Evolutionary conservation across 305 asterid genomes (phyloP), one percentile per base, ranked within the genome.

Genomic region (Fraxinus angustifolia): DNA sequence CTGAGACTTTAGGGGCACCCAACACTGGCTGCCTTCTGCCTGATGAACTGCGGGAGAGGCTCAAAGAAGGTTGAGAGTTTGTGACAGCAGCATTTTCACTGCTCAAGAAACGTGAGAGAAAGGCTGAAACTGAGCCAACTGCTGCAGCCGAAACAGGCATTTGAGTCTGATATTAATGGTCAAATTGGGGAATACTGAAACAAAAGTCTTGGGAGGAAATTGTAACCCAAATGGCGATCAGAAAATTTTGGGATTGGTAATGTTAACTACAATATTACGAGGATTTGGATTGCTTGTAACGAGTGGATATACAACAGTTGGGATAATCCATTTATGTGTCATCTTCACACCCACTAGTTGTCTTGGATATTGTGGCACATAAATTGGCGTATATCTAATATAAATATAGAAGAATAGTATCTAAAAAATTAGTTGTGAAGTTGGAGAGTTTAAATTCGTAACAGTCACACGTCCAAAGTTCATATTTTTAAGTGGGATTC

Each of bases 141-240:
- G 88, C 82, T 72, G 92, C 90, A 65, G 87, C 60, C 74, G 82
- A 86, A 50, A 84, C 72, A 71, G 89, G 89, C 96, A 93, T 87
- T 88, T 78, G 82, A n/a, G 77, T 81, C 67, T 34, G 58, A 70
- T 17, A 17, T 56, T 56, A 48, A 12, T 28, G 67, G 31, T 14
- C 19, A 74, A 67, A 74, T 68, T 40, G 21, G 81, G 62, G 38
- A 12, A 56, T 50, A 50, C 2, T 5, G 62, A 50, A n/a, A 50
- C 62, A n/a, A 50, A 4, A 50, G 62, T 16, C 7, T 50, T n/a
- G 62, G 62, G 21, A 50, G 62, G 38, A 14, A 14, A 68, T 68
- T 68, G 10, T 30, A 68, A 30, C 23, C 10, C 19, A 68, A 30
- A 31, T 30, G 75, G 14, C 19, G 12, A 68, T 2, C 28, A 19